These are phyloP conservation scores for Aphanomyces stellatus DNA, from an alignment of 352 stramenopile species.

Conservation along the genomic window DNA sequence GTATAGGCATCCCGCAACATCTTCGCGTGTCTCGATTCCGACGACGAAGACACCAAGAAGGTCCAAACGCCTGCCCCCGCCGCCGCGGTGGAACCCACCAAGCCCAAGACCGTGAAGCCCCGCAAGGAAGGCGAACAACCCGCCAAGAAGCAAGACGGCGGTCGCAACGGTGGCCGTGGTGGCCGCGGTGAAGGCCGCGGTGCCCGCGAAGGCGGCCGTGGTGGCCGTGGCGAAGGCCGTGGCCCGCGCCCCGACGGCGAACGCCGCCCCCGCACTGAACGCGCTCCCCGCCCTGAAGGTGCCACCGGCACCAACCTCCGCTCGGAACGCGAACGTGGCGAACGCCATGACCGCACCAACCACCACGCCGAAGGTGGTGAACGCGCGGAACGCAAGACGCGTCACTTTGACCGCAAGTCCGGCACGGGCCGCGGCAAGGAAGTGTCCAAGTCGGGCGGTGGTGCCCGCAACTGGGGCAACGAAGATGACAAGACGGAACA, in stretches of 20 bases:
- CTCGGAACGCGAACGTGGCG: slow-evolving; percentile 10
- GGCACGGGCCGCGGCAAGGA: slow-evolving; percentile 94
- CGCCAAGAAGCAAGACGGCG: slow-evolving; percentile 29
- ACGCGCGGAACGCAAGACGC: slow-evolving; percentile 44
- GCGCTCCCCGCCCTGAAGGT: slow-evolving; percentile 12
- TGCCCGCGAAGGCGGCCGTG: slow-evolving; percentile 36
- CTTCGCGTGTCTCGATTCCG: slow-evolving; percentile 64
- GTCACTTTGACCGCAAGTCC: slow-evolving; percentile 90
- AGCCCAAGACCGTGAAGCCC: slow-evolving; percentile 16
- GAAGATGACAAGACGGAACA: slow-evolving; percentile 88
- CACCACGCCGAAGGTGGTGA: slow-evolving; percentile 18
- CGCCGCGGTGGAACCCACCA: neutral
- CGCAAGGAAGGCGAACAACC: slow-evolving; percentile 19
- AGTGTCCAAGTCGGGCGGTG: slow-evolving; percentile 91
- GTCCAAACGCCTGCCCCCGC: neutral
- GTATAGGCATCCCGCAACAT: slow-evolving; percentile 38
- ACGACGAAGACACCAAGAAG: slow-evolving; percentile 48
- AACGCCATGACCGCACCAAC: slow-evolving; percentile 20
- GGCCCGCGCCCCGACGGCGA: slow-evolving; percentile 53
- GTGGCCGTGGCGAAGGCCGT: slow-evolving; percentile 32
- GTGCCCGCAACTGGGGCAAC: slow-evolving; percentile 96
- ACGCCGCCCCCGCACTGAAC: slow-evolving; percentile 44
- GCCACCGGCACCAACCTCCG: slow-evolving; percentile 12
- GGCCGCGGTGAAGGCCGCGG: slow-evolving; percentile 37
- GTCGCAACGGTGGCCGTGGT: slow-evolving; percentile 34